Evolutionary conservation across 768 basidiomycete species (phyloP).

Genomic region (Kwoniella heveanensis): DNA sequence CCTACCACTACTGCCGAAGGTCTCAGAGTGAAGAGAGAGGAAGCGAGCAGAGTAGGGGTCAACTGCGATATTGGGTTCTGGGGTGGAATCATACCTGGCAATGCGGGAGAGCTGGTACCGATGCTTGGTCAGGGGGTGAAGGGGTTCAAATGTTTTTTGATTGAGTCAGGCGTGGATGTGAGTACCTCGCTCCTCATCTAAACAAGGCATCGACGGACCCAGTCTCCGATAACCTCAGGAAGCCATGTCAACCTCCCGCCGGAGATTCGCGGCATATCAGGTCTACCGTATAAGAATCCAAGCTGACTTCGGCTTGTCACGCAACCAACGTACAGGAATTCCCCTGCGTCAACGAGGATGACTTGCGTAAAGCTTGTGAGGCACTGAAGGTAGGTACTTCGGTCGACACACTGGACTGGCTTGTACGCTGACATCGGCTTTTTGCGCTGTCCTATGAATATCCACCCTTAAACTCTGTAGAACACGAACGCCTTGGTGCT

Average conservation of each 20-base stretch:
- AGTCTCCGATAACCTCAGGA: too few species aligned
- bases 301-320: background rate
- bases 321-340: conserved; percentile 94
- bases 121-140: conserved; percentile 78
- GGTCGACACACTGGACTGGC: too few species aligned
- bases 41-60: conserved; percentile 60
- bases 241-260: too few species aligned
- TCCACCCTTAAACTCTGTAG: conserved; percentile 56
- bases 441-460: background rate
- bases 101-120: conserved; percentile 74
- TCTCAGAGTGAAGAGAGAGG: conserved; percentile 69
- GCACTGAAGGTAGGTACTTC: conserved; percentile 67
- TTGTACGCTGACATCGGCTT: conserved; percentile 3
- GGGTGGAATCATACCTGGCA: conserved; percentile 93
- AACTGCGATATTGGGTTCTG: conserved; percentile 85
- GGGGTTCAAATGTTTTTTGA: conserved; percentile 96
- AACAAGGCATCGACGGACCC: too few species aligned
- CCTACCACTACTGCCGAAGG: conserved; percentile 85
- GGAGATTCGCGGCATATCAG: too few species aligned
- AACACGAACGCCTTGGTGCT: conserved; percentile 70
- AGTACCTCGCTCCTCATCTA: conserved; percentile 22
- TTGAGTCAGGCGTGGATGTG: conserved; percentile 93
- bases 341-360: conserved; percentile 73
- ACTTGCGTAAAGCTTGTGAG: conserved; percentile 71
- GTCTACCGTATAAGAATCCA: too few species aligned